phyloP scores from a whole-genome alignment of 2,329 filamentous ascomycete genomes.

The Ophiocordyceps camponoti-leonardi region DNA sequence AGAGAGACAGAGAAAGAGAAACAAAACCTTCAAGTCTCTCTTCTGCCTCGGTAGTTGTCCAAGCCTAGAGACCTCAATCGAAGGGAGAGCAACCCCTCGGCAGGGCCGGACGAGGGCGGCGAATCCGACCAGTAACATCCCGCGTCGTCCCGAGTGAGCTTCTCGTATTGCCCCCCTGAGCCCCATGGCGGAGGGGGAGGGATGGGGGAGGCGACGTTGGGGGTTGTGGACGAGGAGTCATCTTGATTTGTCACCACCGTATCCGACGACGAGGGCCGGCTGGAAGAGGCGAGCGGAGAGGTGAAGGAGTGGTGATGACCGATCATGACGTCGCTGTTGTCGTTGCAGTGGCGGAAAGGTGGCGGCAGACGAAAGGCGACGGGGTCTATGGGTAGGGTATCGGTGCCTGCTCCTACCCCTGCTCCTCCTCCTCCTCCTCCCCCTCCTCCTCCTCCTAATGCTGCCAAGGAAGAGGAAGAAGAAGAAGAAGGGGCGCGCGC shows the following conservation, averaged over 20 bases:
- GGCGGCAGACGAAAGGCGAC: slow-evolving; percentile 30
- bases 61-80: slow-evolving; percentile 45
- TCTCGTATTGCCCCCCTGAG: slow-evolving; percentile 38
- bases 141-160: slow-evolving; percentile 48
- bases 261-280: neutral
- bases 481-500: slow-evolving; percentile 1
- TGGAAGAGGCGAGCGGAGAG: neutral
- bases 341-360: slow-evolving; percentile 11
- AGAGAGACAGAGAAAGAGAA: no score
- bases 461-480: no score
- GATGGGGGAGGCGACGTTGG: slow-evolving; percentile 2
- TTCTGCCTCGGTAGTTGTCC: no score
- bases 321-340: slow-evolving; percentile 10
- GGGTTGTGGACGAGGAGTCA: neutral
- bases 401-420: slow-evolving; percentile 8
- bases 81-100: slow-evolving; percentile 52
- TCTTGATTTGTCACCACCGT: neutral
- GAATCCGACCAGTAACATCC: slow-evolving; percentile 33
- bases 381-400: slow-evolving; percentile 25
- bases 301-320: neutral
- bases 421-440: no score
- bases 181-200: slow-evolving; percentile 2
- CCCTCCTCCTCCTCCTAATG: no score
- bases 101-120: neutral
- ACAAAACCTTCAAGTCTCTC: no score